phyloP scores from a whole-genome alignment of 2,329 filamentous ascomycete species.

The Sphaceloma murrayae region DNA sequence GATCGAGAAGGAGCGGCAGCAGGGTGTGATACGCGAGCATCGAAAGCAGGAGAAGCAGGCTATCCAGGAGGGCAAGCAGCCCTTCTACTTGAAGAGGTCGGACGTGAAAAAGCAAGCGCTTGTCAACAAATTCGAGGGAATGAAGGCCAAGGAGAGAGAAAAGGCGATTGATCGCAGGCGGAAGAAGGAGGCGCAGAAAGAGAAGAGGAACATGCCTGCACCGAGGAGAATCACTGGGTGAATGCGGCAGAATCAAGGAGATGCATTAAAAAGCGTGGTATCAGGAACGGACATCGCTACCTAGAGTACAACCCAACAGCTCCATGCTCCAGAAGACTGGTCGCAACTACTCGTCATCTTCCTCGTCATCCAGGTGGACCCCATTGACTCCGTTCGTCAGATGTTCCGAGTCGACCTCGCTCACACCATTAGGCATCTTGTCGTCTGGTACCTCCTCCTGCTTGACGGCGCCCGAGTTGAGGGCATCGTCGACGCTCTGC shows the following conservation, averaged over 20 bases:
- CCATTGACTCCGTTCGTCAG: conserved; percentile 18
- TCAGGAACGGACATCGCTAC: conserved; percentile 4
- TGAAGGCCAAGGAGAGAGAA: conserved; percentile 79
- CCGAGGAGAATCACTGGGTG: conserved; percentile 3
- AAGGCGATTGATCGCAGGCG: conserved; percentile 74
- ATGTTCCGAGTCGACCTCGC: conserved; percentile 23
- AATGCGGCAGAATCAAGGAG: not conserved
- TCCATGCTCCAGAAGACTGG: too few relatives aligned
- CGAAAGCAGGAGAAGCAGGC: conserved; percentile 73
- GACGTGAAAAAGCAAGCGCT: conserved; percentile 83
- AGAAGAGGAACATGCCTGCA: conserved; percentile 55
- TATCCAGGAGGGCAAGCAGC: conserved; percentile 78
- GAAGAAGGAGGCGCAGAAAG: conserved; percentile 81
- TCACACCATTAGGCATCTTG: conserved; percentile 21
- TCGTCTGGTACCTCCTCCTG: conserved; percentile 22
- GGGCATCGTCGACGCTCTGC: conserved; percentile 29
- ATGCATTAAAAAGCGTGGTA: conserved; percentile 14
- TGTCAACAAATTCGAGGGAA: conserved; percentile 65
- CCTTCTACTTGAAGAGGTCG: conserved; percentile 82
- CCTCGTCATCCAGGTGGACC: conserved; percentile 19
- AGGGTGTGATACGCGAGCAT: conserved; percentile 63
- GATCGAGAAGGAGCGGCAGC: conserved; percentile 58
- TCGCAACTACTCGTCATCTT: conserved; percentile 15
- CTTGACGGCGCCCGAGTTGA: conserved; percentile 30
- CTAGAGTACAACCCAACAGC: too few relatives aligned